Percentiles rank a stretch among this genome's conserved stretches.
Conservation (phyloP, 495 filamentous ascomycete species). For the Penicillium steckii region DNA sequence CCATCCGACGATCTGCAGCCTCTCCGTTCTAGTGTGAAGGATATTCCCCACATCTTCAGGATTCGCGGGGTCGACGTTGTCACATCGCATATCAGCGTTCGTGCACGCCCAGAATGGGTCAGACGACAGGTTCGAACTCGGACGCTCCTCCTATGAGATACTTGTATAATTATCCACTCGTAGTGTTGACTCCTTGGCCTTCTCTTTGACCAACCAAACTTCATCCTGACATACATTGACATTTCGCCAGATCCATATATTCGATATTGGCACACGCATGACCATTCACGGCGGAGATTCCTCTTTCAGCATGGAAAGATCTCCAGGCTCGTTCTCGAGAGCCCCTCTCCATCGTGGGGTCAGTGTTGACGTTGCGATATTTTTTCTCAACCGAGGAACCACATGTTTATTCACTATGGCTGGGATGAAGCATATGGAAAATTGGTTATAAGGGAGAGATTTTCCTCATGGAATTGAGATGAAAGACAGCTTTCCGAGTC, state of each 20-base stretch:
- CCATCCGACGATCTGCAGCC: conserved; percentile 1
- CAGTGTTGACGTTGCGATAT: not conserved
- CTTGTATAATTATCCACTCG: not conserved
- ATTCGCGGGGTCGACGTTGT: conserved; percentile 3
- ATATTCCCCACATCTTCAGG: conserved; percentile 1
- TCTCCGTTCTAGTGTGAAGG: not conserved
- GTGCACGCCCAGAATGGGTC: not conserved
- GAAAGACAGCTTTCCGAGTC: not conserved
- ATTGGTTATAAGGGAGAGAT: too few species aligned
- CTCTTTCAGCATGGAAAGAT: not conserved
- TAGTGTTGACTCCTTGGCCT: not conserved
- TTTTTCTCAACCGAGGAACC: conserved; percentile 6
- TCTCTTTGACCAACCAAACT: not conserved
- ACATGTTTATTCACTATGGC: conserved; percentile 12
- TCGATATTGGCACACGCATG: not conserved
- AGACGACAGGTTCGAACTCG: not conserved
- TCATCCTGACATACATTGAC: not conserved
- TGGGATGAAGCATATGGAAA: too few species aligned
- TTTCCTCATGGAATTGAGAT: not conserved
- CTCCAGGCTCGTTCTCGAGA: not conserved
- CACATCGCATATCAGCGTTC: conserved; percentile 4
- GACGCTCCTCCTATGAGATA: not conserved
- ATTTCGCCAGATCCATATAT: not conserved
- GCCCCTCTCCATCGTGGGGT: not conserved
- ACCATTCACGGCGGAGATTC: not conserved